Evolutionary conservation across 2,329 filamentous ascomycete genomes (phyloP), one percentile per base, ranked within the genome.

Genomic region (Parascedosporium putredinis): DNA sequence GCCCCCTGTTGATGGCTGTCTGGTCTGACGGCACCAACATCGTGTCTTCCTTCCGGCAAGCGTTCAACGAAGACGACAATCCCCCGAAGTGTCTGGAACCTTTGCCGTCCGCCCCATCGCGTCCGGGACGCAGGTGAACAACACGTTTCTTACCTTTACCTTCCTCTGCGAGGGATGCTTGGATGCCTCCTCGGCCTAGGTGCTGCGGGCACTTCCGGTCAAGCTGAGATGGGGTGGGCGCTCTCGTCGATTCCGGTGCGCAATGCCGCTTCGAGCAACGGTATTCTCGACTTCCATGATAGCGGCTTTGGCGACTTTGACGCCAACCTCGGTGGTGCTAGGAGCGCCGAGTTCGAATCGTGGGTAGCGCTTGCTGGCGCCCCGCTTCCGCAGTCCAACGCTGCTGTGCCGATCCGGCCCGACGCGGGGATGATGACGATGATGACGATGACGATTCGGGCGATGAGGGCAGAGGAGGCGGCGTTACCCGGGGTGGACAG

Each of bases 161-260:
- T 73, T 73, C 56, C 59, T 74, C 5, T 74, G 70, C 59, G 60
- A 67, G 42, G 59, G 59, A 9, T 67, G 65, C 45, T 55, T 68
- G 7, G 58, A 59, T 44, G 51, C 58, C 0, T 48, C 54, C 3
- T 64, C 1, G 64, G 63, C 0, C 58, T 65, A 4, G 57, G 55
- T 0, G 56, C 61, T 0, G 58, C 55, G 4, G 56, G 51, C 4
- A 54, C 60, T 2, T 53, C 50, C 1, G 56, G 54, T 2, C 54
- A 57, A 8, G 58, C 59, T 5, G 62, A 60, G 42, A 66, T 68
- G 63, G 65, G 63, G 20, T 67, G 64, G 64, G 65, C 62, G 5
- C 50, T 67, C 12, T 62, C 60, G 27, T 54, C 44, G 31, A 48
- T 51, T 1, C 54, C 55, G 5, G 54, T 58, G 22, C 49, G 52